Conservation (phyloP, 306 rosid genomes). For the Ormosia emarginata region DNA sequence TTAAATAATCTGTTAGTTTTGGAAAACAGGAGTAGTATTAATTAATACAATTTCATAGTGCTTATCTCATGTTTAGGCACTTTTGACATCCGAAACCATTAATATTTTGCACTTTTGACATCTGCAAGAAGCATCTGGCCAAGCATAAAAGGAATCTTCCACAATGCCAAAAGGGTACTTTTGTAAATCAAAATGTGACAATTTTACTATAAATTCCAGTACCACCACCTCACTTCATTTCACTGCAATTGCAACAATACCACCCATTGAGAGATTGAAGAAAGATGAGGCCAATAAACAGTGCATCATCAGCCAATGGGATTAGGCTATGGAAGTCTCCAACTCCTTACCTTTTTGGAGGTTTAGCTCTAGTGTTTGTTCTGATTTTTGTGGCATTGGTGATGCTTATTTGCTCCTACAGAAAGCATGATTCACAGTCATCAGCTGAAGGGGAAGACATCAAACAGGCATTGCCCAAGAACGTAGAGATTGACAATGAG, state of each 20-base stretch:
- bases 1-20: background rate
- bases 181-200: conserved; percentile 32
- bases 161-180: conserved; percentile 40
- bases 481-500: background rate
- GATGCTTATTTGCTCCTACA: conserved; percentile 59
- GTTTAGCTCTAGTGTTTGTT: conserved; percentile 49
- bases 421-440: conserved; percentile 30
- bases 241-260: background rate
- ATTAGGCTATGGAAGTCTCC: conserved; percentile 64
- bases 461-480: conserved; percentile 28
- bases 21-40: background rate
- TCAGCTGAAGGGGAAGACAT: conserved; percentile 18
- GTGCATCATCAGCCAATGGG: conserved; percentile 20
- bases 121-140: conserved; percentile 36
- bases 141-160: conserved; percentile 49
- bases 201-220: conserved; percentile 46
- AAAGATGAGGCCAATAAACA: conserved; percentile 36
- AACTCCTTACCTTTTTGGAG: conserved; percentile 76
- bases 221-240: conserved; percentile 19
- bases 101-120: conserved; percentile 19
- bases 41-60: background rate
- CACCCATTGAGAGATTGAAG: background rate
- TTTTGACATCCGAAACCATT: background rate
- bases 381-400: conserved; percentile 67
- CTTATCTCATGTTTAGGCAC: background rate